These are phyloP conservation scores for Chaetomium tenue DNA, from an alignment of 495 filamentous ascomycete genomes.

Conservation along the genomic window DNA sequence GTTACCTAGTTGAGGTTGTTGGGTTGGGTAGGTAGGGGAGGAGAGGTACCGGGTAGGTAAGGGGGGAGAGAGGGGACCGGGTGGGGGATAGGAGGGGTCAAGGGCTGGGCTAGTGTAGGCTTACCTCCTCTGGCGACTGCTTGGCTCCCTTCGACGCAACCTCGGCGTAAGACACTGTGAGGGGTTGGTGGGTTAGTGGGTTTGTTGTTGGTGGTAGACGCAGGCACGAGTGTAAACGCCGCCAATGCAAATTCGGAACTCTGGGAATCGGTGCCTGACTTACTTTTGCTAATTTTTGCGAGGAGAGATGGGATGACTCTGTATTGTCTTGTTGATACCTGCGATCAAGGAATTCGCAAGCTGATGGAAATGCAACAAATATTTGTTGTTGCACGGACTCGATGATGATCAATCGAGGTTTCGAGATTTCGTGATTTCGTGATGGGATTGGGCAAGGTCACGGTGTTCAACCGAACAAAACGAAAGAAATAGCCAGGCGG, in stretches of 20 bases:
- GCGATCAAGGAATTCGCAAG: neutral
- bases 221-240: neutral
- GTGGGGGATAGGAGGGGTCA: neutral
- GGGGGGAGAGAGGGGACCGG: no score
- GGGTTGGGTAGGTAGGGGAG: neutral
- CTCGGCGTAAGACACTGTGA: conserved; percentile 73
- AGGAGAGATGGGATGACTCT: neutral
- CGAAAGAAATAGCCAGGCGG: conserved; percentile 8
- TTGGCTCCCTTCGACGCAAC: conserved; percentile 70
- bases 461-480: neutral
- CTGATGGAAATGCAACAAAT: neutral
- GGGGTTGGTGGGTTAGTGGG: conserved; percentile 1
- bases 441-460: conserved; percentile 11
- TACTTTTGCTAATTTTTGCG: conserved; percentile 10
- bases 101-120: conserved; percentile 15
- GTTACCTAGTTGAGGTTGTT: neutral
- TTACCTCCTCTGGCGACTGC: conserved; percentile 69
- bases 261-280: neutral
- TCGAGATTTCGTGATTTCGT: neutral
- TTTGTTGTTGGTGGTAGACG: no score
- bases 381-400: neutral
- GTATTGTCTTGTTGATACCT: neutral
- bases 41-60: no score
- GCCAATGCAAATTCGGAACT: neutral
- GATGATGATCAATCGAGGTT: neutral